Percentiles rank a stretch among this genome's conserved stretches.
These are phyloP conservation scores for Wallacemonas sp. DNA, from an alignment of 208 protist genomes.

Conservation along the genomic window DNA sequence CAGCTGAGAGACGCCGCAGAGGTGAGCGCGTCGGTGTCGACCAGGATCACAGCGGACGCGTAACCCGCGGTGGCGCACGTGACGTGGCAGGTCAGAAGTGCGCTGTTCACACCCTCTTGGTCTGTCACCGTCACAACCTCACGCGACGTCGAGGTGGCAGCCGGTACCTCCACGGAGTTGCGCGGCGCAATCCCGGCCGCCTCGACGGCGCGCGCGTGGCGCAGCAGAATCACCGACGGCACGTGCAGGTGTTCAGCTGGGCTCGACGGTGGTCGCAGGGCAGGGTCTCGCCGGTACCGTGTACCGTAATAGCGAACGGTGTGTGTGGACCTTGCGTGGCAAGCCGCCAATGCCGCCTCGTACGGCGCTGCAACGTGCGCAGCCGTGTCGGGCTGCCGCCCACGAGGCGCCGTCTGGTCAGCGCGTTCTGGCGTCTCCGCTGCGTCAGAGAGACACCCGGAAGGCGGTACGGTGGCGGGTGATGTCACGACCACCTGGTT, in stretches of 20 bases:
- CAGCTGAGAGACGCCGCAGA: slow-evolving; percentile 27
- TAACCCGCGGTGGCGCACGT: slow-evolving; percentile 27
- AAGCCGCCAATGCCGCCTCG: not conserved
- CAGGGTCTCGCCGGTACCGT: slow-evolving; percentile 2
- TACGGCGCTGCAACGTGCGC: not conserved
- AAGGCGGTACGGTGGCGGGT: no score
- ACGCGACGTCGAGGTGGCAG: slow-evolving; percentile 7
- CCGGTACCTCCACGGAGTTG: slow-evolving; percentile 8
- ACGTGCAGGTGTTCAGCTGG: slow-evolving; percentile 7
- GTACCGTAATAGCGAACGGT: slow-evolving; percentile 5
- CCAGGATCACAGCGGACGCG: slow-evolving; percentile 27
- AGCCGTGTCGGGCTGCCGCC: not conserved
- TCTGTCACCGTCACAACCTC: slow-evolving; percentile 28
- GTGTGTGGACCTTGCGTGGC: not conserved
- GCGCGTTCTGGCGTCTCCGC: no score
- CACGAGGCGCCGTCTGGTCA: no score
- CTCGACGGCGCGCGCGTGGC: slow-evolving; percentile 1
- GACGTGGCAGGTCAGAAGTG: slow-evolving; percentile 16
- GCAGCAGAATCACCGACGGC: slow-evolving; percentile 22
- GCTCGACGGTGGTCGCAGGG: not conserved
- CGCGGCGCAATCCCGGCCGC: slow-evolving; percentile 2
- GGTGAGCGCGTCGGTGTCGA: slow-evolving; percentile 33
- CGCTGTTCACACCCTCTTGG: slow-evolving; percentile 19
- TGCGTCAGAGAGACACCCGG: no score
- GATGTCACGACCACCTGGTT: no score